Evolutionary conservation across 257 asterid genomes (phyloP).

Genomic region (Dorcoceras hygrometricum): DNA sequence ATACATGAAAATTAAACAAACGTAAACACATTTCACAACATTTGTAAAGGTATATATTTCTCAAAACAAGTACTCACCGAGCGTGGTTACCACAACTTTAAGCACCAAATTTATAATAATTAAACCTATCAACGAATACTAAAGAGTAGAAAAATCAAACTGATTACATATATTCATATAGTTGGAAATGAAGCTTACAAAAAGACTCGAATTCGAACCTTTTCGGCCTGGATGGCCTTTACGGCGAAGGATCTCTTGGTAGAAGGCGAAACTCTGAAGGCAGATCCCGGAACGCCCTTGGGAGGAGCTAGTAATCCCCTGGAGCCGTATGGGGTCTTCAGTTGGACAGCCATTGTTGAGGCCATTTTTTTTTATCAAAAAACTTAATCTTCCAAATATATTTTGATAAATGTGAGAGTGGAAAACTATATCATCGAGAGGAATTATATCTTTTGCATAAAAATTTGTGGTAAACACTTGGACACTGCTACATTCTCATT

Average conservation of each 20-base stretch:
- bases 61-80: too few species aligned
- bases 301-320: conserved; percentile 55
- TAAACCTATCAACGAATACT: not conserved
- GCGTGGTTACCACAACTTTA: too few species aligned
- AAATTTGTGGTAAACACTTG: conserved; percentile 50
- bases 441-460: conserved; percentile 37
- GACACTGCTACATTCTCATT: conserved; percentile 35
- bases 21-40: too few species aligned
- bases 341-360: conserved; percentile 81
- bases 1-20: too few species aligned
- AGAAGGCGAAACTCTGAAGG: conserved; percentile 58
- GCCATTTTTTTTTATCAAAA: conserved; percentile 41
- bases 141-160: not conserved
- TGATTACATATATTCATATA: not conserved
- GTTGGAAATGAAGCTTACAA: not conserved
- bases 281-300: conserved; percentile 77
- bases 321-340: conserved; percentile 58
- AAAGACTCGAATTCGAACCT: conserved; percentile 36
- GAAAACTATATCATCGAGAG: conserved; percentile 11
- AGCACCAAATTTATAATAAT: too few species aligned
- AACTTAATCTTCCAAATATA: not conserved
- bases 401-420: conserved; percentile 1
- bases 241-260: conserved; percentile 58
- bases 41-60: too few species aligned
- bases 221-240: conserved; percentile 74